phyloP scores from a whole-genome alignment of 139 green algal genomes.

The Dunaliella primolecta region DNA sequence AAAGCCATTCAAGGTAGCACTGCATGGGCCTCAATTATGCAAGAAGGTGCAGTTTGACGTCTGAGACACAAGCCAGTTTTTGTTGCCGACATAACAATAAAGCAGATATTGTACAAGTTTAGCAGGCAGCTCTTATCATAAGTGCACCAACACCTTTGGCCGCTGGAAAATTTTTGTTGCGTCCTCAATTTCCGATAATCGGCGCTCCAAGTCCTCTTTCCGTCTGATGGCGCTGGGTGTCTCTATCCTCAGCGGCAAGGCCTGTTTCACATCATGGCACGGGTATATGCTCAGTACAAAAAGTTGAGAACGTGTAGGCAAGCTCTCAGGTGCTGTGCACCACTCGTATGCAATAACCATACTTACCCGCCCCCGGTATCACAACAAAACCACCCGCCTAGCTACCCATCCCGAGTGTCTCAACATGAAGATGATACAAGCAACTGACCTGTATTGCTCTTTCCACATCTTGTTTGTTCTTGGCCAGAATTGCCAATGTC shows the following conservation, averaged over 20 bases:
- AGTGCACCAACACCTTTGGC: slow-evolving; percentile 53
- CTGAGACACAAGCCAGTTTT: too few species aligned
- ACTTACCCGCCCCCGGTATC: not conserved
- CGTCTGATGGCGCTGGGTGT: slow-evolving; percentile 45
- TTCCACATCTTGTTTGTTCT: slow-evolving; percentile 53
- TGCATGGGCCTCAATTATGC: too few species aligned
- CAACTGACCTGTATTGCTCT: slow-evolving; percentile 21
- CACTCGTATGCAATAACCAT: not conserved
- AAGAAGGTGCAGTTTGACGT: too few species aligned
- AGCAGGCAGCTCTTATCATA: slow-evolving; percentile 16
- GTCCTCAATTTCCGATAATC: slow-evolving; percentile 59
- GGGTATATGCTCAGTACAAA: too few species aligned
- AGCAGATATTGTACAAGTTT: too few species aligned
- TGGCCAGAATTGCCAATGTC: slow-evolving; percentile 51
- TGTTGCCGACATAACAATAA: too few species aligned
- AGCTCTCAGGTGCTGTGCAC: not conserved
- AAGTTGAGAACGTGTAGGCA: not conserved
- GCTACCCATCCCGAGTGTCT: not conserved
- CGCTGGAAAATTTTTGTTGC: slow-evolving; percentile 53
- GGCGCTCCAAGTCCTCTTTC: slow-evolving; percentile 52
- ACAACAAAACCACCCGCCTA: not conserved
- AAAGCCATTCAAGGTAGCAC: too few species aligned
- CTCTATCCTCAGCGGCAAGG: slow-evolving; percentile 60
- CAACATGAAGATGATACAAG: not conserved
- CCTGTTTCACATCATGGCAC: too few species aligned